Base-by-base conservation (phyloP, 2,329 filamentous ascomycete species). In the Cryphonectria nitschkei region DNA sequence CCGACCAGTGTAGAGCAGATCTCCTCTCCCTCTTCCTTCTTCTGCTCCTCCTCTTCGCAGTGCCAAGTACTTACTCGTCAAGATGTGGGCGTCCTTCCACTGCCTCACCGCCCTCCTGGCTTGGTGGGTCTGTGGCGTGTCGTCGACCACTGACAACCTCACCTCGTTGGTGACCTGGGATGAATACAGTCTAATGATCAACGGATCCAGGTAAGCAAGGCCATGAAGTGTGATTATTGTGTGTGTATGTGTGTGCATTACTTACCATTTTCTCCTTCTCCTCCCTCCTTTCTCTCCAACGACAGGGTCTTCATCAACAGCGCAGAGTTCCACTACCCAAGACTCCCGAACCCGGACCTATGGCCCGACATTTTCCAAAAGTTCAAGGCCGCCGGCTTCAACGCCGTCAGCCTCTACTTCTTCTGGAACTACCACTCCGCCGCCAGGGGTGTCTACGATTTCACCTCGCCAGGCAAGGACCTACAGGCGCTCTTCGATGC, bases 301-400 rank as follows among this genome's bases (percentile, higher is more conserved):
- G 34, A 9, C 32, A 60, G 68, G 63, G 58, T 65, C 76, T 75
- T 70, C 72, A 77, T 70, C 74, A 77, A 71, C 73, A 81, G 80
- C 1, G 85, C 82, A 34, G 85, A 88, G 73, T 87, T 88, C 58
- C 86, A 87, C 73, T 87, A 87, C 69, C 81, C 83, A 73, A 81
- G 86, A 3, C 80, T 88, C 46, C 86, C 85, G 0, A 84, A 87
- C 0, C 86, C 85, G 0, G 86, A 87, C 67, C 74, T 88, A 37
- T 88, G 86, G 84, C 75, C 79, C 32, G 85, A 87, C 73, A 83
- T 88, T 46, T 86, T 88, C 70, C 84, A 88, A 67, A 87, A 87
- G 71, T 81, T 87, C 71, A 82, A 82, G 72, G 84, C 86, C 11
- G 85, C 83, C 74, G 86, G 85, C 0, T 86, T 86, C 76, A 87